Evolutionary conservation across 345 rosid genomes (phyloP), one percentile per base, ranked within the genome.

Genomic region (Capsella bursapastoris): DNA sequence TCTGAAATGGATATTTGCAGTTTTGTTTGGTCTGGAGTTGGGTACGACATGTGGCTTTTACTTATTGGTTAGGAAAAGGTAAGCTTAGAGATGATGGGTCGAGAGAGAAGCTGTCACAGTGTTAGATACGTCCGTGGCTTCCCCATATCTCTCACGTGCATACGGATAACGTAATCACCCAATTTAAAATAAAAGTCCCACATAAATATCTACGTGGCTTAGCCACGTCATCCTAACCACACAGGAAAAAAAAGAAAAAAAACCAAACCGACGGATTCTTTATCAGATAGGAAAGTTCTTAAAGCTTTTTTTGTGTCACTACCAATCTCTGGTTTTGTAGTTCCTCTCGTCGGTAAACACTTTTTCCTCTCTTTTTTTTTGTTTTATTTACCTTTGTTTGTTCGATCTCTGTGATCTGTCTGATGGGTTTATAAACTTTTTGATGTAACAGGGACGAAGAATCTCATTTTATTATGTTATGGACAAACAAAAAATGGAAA

Each of bases 401-500:
- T 59, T 67, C 9, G 69, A 75, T 75, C 67, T 37, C 2, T 75
- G 6, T 60, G 56, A 67, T 74, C 68, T 22, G 25, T 67, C n/a
- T 58, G 41, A 49, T 3, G 2, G 27, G 5, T 35, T 40, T 41
- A 45, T 45, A 45, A n/a, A 6, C 15, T 49, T 27, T 32, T 72
- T 75, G 41, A 68, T 75, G 79, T 4, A 75, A 75, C 74, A 75
- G 79, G 74, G 43, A 62, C 52, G 52, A 55, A 69, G 52, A 55
- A 69, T 76, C 65, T 55, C 3, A 25, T 22, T 4, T 32, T 34
- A 34, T 2, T 22, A 50, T 43, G 37, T 63, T 62, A 75, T 75
- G 79, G 55, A 47, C 2, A 25, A 40, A 3, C 37, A 67, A 35
- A 68, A 76, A 61, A 89, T 89, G 90, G 90, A 87, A 73, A 81